Conservation (phyloP, 2,329 filamentous ascomycete genomes). For the Penicillium olsonii region DNA sequence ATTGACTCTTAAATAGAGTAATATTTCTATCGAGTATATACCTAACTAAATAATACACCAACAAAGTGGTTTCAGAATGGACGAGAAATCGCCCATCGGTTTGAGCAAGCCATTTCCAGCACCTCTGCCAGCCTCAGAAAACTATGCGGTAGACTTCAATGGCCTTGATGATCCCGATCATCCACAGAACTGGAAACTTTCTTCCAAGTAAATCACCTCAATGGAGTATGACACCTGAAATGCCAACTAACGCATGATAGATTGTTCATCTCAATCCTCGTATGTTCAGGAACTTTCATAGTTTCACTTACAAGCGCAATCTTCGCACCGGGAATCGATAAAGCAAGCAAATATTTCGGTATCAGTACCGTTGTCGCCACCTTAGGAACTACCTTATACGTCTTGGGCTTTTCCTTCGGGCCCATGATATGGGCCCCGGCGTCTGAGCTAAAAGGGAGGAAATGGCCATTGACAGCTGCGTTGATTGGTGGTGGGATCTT, state of each 20-base stretch:
- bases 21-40: too few relatives aligned
- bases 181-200: constrained; percentile 54
- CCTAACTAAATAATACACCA: too few relatives aligned
- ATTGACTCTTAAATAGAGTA: too few relatives aligned
- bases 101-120: constrained; percentile 52
- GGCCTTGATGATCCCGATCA: constrained; percentile 53
- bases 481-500: constrained; percentile 46
- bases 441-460: constrained; percentile 61
- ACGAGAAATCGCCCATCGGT: constrained; percentile 18
- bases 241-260: constrained; percentile 6
- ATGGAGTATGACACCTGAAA: neutral
- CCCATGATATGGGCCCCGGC: constrained; percentile 64
- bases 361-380: constrained; percentile 44
- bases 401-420: constrained; percentile 58
- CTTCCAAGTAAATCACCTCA: constrained; percentile 41
- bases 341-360: constrained; percentile 53
- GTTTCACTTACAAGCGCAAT: constrained; percentile 59
- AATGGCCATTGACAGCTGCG: constrained; percentile 49
- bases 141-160: constrained; percentile 58
- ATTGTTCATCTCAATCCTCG: constrained; percentile 23
- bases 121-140: constrained; percentile 49
- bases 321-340: constrained; percentile 64
- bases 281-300: constrained; percentile 50
- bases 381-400: constrained; percentile 49
- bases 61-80: constrained; percentile 1